A percentile compares a stretch with the other conserved stretches of the same genome.
Conservation (phyloP, 2,329 filamentous ascomycete species). For the Nakataea oryzae region DNA sequence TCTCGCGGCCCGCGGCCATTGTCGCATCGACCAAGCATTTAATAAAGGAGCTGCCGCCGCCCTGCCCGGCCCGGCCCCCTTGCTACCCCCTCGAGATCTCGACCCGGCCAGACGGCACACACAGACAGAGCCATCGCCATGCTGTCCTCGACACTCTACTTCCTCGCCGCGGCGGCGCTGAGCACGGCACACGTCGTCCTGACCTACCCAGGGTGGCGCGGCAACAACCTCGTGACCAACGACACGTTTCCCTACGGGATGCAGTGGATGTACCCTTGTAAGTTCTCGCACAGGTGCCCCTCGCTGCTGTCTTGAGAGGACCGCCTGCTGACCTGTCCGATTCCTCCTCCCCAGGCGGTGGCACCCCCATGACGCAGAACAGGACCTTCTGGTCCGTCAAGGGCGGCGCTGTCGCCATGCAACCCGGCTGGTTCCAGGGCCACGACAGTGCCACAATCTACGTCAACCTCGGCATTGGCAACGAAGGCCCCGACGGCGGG, state of each 20-base stretch:
- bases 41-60: too few species aligned
- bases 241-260: slow-evolving; percentile 76
- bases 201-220: slow-evolving; percentile 78
- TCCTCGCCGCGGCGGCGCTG: slow-evolving; percentile 35
- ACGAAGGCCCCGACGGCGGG: slow-evolving; percentile 47
- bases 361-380: slow-evolving; percentile 66
- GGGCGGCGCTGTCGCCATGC: slow-evolving; percentile 80
- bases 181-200: slow-evolving; percentile 68
- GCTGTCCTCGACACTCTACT: slow-evolving; percentile 32
- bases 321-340: background rate
- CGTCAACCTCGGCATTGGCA: slow-evolving; percentile 83
- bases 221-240: slow-evolving; percentile 75
- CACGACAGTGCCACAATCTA: slow-evolving; percentile 76
- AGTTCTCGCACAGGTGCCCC: slow-evolving; percentile 21
- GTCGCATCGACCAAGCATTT: background rate
- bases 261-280: slow-evolving; percentile 95
- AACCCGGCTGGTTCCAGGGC: slow-evolving; percentile 93
- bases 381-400: slow-evolving; percentile 83
- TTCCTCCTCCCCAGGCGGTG: slow-evolving; percentile 54
- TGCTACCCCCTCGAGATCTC: background rate
- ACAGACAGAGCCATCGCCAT: slow-evolving; percentile 25
- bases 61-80: background rate
- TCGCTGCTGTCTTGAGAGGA: background rate
- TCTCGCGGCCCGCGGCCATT: too few species aligned
- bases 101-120: background rate